phyloP scores from a whole-genome alignment of 768 basidiomycete species.

The Pilatotrama ljubarskyi region DNA sequence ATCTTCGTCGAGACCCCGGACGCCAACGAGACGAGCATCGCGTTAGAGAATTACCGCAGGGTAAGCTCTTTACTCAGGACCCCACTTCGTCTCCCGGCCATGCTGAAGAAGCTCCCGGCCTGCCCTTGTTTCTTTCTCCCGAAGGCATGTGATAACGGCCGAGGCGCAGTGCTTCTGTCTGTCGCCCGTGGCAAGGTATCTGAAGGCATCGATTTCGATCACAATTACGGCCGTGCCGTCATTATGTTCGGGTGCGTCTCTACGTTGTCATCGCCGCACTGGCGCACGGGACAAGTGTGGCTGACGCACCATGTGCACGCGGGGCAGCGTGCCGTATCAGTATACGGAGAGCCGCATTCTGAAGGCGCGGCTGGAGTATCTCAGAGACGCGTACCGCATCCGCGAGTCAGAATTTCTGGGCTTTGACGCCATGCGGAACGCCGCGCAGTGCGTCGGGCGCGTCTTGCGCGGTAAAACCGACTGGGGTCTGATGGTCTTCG shows the following conservation, averaged over 20 bases:
- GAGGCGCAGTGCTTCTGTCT: conserved; percentile 93
- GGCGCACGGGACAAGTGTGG: background rate
- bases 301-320: background rate
- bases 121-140: background rate
- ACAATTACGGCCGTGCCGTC: conserved; percentile 98
- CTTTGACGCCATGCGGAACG: conserved; percentile 99
- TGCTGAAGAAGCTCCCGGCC: background rate
- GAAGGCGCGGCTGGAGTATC: conserved; percentile 94
- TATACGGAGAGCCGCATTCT: conserved; percentile 98
- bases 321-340: conserved; percentile 84
- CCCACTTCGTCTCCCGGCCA: background rate
- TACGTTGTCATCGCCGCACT: background rate
- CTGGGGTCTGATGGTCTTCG: conserved; percentile 99
- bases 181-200: conserved; percentile 99
- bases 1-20: conserved; percentile 99
- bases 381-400: conserved; percentile 97
- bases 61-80: conserved; percentile 42
- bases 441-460: conserved; percentile 98
- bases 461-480: conserved; percentile 98
- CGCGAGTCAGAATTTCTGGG: conserved; percentile 98
- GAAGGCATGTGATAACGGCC: conserved; percentile 97
- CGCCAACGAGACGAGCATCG: conserved; percentile 97
- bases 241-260: conserved; percentile 94
- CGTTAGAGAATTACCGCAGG: conserved; percentile 94
- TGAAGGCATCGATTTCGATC: conserved; percentile 99